Evolutionary conservation across 768 basidiomycete species (phyloP), one percentile per base, ranked within the genome.

Genomic region (Tylopilus cervinicoccineus): DNA sequence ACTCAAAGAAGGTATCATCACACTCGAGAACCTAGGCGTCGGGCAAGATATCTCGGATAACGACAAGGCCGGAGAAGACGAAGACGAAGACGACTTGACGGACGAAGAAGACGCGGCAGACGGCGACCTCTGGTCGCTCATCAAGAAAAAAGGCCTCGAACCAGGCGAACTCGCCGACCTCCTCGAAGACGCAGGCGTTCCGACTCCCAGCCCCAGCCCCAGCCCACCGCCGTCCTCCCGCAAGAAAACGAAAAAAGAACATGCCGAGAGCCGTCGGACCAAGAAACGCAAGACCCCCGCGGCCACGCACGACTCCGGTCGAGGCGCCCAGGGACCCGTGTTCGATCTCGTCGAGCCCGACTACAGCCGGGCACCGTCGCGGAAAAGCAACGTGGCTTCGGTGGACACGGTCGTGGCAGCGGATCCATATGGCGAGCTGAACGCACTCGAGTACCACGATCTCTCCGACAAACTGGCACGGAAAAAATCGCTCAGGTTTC

Each of bases 21-120:
- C 82, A 12, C 76, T 98, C 42, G 93, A 96, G 68, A 85, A 84
- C 40, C 77, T 95, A n/a, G 86, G 88, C 64, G 84, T 95, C 51
- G 75, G 75, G 11, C 70, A 75, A 34, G 76, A 78, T 16, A 75
- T 72, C 31, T 68, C 68, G 37, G 75, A 74, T 4, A 72, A 74
- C 2, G 74, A 73, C 6, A 67, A 70, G 5, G 76, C 66, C 23
- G 62, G 58, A 26, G 70, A 61, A 40, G 59, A 51, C 28, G 54
- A 55, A 24, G 42, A 50, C 12, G 66, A 61, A 46, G 54, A 50
- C n/a, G 62, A 67, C 2, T 64, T 72, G 33, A 73, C 57, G 54
- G 67, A 70, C 27, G 74, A 76, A 40, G 74, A 76, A 40, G 56
- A 66, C 59, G 53, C 65, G 68, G 62, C 67, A 37, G 69, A 68